These are phyloP conservation scores for Blechomonas ayalai DNA, from an alignment of 208 protist species.

Conservation along the genomic window DNA sequence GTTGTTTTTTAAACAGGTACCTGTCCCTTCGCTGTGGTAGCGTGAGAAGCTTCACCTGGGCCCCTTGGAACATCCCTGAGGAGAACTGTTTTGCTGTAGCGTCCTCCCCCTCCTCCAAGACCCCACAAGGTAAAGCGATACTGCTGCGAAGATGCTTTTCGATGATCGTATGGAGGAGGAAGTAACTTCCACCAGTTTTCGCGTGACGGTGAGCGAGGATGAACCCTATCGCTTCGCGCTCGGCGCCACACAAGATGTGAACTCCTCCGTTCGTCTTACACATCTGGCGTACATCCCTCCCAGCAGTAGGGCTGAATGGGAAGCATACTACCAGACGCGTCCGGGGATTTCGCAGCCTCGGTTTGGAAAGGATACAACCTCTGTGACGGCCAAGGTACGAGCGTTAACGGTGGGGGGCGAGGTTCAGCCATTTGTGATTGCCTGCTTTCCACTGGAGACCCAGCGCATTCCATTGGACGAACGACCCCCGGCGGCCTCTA, in stretches of 20 bases:
- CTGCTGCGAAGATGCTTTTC: conserved; percentile 2
- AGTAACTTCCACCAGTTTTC: conserved; percentile 49
- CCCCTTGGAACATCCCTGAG: no score
- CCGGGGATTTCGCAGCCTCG: conserved; percentile 2
- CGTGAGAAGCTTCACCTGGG: no score
- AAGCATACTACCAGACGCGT: conserved; percentile 17
- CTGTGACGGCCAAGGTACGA: conserved; percentile 39
- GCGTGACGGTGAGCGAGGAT: conserved; percentile 42
- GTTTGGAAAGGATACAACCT: conserved; percentile 1
- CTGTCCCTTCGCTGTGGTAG: no score
- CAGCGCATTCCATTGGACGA: conserved; percentile 9
- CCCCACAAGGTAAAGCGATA: no score
- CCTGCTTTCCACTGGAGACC: conserved; percentile 33
- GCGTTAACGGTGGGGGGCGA: conserved; percentile 29
- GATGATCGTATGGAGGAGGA: conserved; percentile 21
- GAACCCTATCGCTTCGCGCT: conserved; percentile 53
- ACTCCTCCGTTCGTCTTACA: conserved; percentile 47
- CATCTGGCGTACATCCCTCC: conserved; percentile 78
- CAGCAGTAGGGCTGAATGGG: conserved; percentile 18
- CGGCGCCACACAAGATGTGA: conserved; percentile 37
- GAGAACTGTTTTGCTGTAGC: no score
- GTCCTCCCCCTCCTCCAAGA: no score
- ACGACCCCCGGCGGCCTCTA: not conserved
- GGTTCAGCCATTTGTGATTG: conserved; percentile 45
- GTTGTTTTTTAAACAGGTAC: no score